These are phyloP conservation scores for Dipteronia dyeriana DNA, from an alignment of 345 rosid species.

Conservation along the genomic window DNA sequence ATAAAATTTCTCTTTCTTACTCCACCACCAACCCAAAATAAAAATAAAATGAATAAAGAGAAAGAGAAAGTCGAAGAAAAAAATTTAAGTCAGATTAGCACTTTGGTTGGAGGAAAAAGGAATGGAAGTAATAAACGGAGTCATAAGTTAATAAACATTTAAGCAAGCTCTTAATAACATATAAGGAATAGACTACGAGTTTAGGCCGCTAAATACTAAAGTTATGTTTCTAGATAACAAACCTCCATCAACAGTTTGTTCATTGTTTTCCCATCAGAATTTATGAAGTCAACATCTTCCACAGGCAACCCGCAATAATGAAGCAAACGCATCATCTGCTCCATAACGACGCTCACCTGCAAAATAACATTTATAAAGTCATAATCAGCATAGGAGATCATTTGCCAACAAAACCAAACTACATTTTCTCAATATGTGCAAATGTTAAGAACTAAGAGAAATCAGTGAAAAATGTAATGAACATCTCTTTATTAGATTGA, in stretches of 20 bases:
- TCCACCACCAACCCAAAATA: too few species aligned
- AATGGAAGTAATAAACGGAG: too few species aligned
- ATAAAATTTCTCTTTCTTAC: too few species aligned
- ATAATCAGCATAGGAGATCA: slow-evolving; percentile 3
- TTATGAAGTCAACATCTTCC: slow-evolving; percentile 93
- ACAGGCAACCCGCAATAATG: slow-evolving; percentile 88
- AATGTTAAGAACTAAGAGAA: not conserved
- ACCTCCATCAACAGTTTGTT: slow-evolving; percentile 89
- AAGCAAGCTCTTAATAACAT: too few species aligned
- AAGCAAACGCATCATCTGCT: slow-evolving; percentile 91
- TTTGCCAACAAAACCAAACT: not conserved
- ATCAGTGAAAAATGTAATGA: not conserved
- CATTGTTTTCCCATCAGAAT: slow-evolving; percentile 94
- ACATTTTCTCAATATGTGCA: not conserved
- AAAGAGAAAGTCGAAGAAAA: too few species aligned
- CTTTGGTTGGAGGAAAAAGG: too few species aligned
- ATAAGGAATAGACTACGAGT: too few species aligned
- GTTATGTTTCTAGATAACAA: slow-evolving; percentile 21
- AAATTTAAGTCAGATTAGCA: too few species aligned
- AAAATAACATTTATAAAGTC: slow-evolving; percentile 16
- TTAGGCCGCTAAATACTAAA: too few species aligned
- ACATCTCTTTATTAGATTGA: not conserved
- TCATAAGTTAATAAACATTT: too few species aligned
- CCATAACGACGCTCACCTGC: slow-evolving; percentile 96
- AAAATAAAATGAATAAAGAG: too few species aligned